Conservation (phyloP, 1,284 basidiomycete genomes). For the Rhodotorula sp. region DNA sequence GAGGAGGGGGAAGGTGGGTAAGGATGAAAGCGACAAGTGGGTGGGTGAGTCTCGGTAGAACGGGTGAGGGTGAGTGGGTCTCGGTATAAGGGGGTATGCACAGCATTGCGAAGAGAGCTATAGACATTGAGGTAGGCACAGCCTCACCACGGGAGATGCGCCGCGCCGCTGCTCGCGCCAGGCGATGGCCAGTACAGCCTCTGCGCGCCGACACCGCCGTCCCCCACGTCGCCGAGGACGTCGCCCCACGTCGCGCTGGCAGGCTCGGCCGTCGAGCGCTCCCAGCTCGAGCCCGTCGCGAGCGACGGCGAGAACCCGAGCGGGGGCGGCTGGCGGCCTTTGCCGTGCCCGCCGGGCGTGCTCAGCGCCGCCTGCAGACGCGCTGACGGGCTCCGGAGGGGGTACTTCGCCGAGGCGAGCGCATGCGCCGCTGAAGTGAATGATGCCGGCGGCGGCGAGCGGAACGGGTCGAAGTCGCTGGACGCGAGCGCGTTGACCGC, state of each 20-base stretch:
- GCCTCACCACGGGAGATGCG: conserved; percentile 5
- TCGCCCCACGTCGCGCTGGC: conserved; percentile 8
- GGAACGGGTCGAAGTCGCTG: conserved; percentile 31
- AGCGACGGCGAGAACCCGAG: conserved; percentile 29
- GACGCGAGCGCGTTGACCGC: conserved; percentile 39
- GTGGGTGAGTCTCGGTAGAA: background rate
- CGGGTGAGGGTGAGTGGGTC: too few relatives aligned
- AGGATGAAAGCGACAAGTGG: background rate
- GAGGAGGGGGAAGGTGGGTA: background rate
- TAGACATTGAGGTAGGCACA: background rate
- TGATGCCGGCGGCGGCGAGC: conserved; percentile 34
- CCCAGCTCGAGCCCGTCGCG: conserved; percentile 17
- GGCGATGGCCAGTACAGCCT: conserved; percentile 1
- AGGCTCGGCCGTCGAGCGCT: conserved; percentile 5
- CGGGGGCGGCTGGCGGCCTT: conserved; percentile 15
- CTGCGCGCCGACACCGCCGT: background rate
- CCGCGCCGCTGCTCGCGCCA: background rate
- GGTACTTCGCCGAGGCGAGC: conserved; percentile 1
- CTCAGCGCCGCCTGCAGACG: conserved; percentile 19
- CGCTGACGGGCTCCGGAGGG: conserved; percentile 19
- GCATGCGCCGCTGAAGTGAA: background rate
- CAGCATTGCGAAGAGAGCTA: background rate
- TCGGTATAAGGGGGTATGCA: background rate
- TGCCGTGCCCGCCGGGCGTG: conserved; percentile 17
- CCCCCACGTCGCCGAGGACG: background rate